Percentiles rank a stretch among this genome's conserved stretches.
These are phyloP conservation scores for Chlorella ohadii DNA, from an alignment of 139 green algal species.

Conservation along the genomic window DNA sequence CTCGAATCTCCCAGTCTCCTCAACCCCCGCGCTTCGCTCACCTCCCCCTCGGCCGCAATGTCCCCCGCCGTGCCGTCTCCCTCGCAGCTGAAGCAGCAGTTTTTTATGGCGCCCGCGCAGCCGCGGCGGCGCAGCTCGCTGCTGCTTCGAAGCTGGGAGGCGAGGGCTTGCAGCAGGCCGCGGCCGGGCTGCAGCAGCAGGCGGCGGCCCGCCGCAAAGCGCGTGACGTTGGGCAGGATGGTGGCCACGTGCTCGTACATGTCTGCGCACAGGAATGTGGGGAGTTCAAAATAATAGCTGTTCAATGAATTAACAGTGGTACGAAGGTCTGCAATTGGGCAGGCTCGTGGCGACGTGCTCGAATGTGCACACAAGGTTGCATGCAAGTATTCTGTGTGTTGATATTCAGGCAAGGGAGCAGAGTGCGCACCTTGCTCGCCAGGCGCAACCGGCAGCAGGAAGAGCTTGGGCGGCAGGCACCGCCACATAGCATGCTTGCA, in stretches of 20 bases:
- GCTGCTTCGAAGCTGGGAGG: conserved; percentile 54
- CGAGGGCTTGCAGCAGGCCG: conserved; percentile 64
- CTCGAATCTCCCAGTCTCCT: no score
- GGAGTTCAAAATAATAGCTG: neutral
- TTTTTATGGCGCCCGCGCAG: conserved; percentile 60
- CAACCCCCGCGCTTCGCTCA: neutral
- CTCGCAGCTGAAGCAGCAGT: conserved; percentile 65
- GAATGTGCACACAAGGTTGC: no score
- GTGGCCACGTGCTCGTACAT: conserved; percentile 73
- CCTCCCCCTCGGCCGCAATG: conserved; percentile 47
- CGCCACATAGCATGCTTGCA: neutral
- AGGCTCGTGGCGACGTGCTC: no score
- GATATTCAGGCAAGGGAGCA: no score
- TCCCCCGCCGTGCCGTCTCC: conserved; percentile 53
- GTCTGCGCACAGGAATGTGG: conserved; percentile 38
- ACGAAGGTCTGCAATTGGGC: no score
- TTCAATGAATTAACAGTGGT: neutral
- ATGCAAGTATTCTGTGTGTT: no score
- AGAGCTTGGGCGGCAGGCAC: conserved; percentile 53
- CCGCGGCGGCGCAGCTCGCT: conserved; percentile 59
- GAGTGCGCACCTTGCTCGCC: conserved; percentile 6
- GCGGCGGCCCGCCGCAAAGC: conserved; percentile 52
- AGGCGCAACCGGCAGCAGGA: conserved; percentile 42
- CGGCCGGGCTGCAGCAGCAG: conserved; percentile 79
- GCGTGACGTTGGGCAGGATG: conserved; percentile 80